Conservation (phyloP, 345 rosid species). For the Populus euphratica region DNA sequence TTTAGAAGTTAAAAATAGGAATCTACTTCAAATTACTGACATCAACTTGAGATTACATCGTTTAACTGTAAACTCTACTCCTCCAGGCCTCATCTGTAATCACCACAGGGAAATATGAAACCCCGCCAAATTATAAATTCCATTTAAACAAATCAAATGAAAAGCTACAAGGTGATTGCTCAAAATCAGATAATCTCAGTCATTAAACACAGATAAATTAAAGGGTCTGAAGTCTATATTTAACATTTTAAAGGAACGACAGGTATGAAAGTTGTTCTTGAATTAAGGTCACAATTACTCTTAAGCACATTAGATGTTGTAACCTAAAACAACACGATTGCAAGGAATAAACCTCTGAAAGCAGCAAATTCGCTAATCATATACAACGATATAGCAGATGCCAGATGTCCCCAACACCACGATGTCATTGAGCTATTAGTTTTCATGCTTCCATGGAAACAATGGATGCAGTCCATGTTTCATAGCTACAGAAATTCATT, state of each 20-base stretch:
- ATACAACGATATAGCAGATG: background rate
- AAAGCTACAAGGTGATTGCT: too few species aligned
- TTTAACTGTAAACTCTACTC: background rate
- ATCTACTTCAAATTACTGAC: background rate
- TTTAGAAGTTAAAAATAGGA: background rate
- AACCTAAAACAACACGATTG: background rate
- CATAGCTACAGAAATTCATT: background rate
- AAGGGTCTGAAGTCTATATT: background rate
- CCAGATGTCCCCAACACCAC: background rate
- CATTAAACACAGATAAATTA: background rate
- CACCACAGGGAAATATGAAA: background rate
- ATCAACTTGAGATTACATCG: background rate
- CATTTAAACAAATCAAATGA: background rate
- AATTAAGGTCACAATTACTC: background rate
- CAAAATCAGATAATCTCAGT: background rate
- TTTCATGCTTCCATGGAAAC: background rate
- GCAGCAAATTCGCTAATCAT: background rate
- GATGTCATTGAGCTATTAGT: background rate
- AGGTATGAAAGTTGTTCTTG: background rate
- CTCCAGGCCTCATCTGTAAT: background rate
- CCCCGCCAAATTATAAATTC: background rate
- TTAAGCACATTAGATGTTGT: background rate
- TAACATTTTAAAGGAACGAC: background rate
- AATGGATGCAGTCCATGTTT: background rate
- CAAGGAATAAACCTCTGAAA: background rate